Percentiles rank a stretch among this genome's conserved stretches.
phyloP scores from a whole-genome alignment of 2,329 filamentous ascomycete genomes.

The Sclerotiophoma versabilis region DNA sequence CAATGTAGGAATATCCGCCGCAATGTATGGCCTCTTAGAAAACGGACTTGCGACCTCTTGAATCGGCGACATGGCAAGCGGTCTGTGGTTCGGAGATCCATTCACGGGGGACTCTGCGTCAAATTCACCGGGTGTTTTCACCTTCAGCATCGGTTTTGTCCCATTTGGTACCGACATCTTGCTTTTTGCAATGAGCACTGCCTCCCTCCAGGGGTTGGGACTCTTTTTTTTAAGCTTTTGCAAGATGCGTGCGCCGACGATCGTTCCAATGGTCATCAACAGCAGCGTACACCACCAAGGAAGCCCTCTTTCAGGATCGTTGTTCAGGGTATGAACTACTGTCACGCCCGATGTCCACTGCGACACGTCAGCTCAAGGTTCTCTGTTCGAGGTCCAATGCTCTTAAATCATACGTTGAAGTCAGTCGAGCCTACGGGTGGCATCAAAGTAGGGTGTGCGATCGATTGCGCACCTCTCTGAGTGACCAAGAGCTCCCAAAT shows the following conservation, averaged over 20 bases:
- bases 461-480: no score
- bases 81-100: not conserved
- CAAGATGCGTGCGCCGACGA: not conserved
- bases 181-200: not conserved
- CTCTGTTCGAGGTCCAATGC: not conserved
- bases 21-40: not conserved
- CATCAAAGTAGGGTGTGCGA: not conserved
- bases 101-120: not conserved
- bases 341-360: not conserved
- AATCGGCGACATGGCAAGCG: not conserved
- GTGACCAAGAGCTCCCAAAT: not conserved
- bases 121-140: not conserved
- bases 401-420: not conserved
- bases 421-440: not conserved
- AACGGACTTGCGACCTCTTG: not conserved
- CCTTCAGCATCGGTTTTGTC: not conserved
- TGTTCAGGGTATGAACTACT: not conserved
- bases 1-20: not conserved
- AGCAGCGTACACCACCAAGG: not conserved
- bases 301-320: not conserved
- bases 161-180: not conserved
- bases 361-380: not conserved
- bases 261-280: not conserved
- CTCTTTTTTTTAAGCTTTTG: not conserved
- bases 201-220: not conserved